Conservation (phyloP, 371 early-diverging fungal species). For the Mortierella sp. region DNA sequence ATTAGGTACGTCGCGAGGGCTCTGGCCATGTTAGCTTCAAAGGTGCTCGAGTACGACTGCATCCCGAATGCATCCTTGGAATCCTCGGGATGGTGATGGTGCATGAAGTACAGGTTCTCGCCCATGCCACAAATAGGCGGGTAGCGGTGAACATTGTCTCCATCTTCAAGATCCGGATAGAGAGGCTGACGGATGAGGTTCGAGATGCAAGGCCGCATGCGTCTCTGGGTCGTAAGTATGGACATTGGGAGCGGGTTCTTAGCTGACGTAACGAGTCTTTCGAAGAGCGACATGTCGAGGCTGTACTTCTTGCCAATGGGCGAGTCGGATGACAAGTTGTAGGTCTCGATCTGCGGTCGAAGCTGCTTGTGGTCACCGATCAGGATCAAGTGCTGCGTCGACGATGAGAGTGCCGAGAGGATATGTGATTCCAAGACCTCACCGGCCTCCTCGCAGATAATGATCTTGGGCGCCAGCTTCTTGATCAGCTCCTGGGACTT, state of each 20-base stretch:
- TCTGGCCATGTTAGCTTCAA: slow-evolving; percentile 61
- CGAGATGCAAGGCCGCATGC: slow-evolving; percentile 82
- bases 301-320: slow-evolving; percentile 56
- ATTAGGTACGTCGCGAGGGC: slow-evolving; percentile 63
- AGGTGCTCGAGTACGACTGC: slow-evolving; percentile 60
- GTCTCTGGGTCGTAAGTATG: slow-evolving; percentile 71
- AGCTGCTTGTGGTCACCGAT: slow-evolving; percentile 84
- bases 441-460: slow-evolving; percentile 84
- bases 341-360: slow-evolving; percentile 62
- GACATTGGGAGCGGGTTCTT: slow-evolving; percentile 62
- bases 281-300: slow-evolving; percentile 76
- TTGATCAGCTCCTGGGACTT: no score
- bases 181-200: slow-evolving; percentile 62
- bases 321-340: slow-evolving; percentile 53
- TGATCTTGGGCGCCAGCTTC: slow-evolving; percentile 66
- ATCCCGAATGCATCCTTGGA: slow-evolving; percentile 35
- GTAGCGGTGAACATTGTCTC: slow-evolving; percentile 30
- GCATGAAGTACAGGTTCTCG: slow-evolving; percentile 61
- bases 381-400: slow-evolving; percentile 75
- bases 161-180: slow-evolving; percentile 56
- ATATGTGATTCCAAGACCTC: slow-evolving; percentile 83
- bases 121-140: slow-evolving; percentile 62
- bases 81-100: slow-evolving; percentile 60
- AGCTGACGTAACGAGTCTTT: slow-evolving; percentile 73
- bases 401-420: slow-evolving; percentile 64